Evolutionary conservation across 495 filamentous ascomycete species (phyloP), one percentile per base, ranked within the genome.

Genomic region (Melanomma pulvis-pyrius): DNA sequence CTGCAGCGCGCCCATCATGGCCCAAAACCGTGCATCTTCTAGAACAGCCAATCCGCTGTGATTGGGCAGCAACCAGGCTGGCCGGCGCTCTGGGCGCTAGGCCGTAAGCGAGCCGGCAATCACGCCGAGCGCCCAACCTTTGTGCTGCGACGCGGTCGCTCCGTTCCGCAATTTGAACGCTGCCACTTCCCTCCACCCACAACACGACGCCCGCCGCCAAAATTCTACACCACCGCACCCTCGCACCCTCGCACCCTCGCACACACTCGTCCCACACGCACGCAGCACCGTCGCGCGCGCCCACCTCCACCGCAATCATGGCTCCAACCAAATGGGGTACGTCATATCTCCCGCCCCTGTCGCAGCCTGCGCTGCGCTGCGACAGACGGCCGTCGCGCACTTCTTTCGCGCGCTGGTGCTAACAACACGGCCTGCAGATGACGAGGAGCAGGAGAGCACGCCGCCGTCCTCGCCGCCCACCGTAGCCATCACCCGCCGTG

Each of bases 371-470:
- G 17, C 39, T 60, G 59, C 65, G 54, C 57, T 39, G 22, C 41
- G 51, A 17, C 51, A 39, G 25, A 49, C 21, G 56, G 59, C 66
- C 51, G 29, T 36, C 17, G 29, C 44, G 12, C 32, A 13, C 51
- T 36, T 44, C 28, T 32, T 34, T 19, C 30, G 11, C 11, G 2
- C 32, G 17, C 22, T 34, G 11, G 13, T 41, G 56, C 70, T 72
- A 49, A 69, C 61, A 22, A 24, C 26, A 19, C 21, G 19, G 29
- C 7, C 19, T 34, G 34, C 56, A 81, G 90, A 93, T 57, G 89
- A 92, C 63, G 88, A 91, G 62, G 85, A 83, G 60, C 87, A 89
- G 62, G 85, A 84, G 50, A 82, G 80, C 73, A 83, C 82, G 36
- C 78, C 83, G 63, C 78, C 84, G 39, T 81, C 85, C 22, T 86